Evolutionary conservation across 805 yeast species (phyloP).

Genomic region (Debaryomyces prosopidis): DNA sequence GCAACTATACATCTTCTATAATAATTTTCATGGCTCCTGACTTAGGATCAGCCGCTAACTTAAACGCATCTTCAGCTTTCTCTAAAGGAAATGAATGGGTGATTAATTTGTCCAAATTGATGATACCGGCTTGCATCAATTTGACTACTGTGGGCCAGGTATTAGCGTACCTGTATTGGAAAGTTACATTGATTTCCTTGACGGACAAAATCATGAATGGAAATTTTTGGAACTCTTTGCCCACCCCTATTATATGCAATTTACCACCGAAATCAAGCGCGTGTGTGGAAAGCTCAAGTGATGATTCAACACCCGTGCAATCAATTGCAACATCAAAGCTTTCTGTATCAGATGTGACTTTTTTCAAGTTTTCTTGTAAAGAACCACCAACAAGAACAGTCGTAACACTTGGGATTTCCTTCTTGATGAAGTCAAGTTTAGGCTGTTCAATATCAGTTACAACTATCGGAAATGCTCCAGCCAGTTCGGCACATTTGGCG

Average conservation of each 20-base stretch:
- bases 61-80: constrained; percentile 10
- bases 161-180: constrained; percentile 17
- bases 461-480: neutral
- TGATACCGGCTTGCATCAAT: constrained; percentile 12
- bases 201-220: constrained; percentile 19
- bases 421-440: neutral
- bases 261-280: constrained; percentile 14
- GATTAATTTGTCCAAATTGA: constrained; percentile 8
- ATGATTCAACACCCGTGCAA: constrained; percentile 18
- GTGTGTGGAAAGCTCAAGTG: constrained; percentile 16
- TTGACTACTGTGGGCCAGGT: constrained; percentile 21
- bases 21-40: constrained; percentile 10
- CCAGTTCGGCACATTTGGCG: neutral
- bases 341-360: too few relatives aligned
- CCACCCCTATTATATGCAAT: constrained; percentile 21
- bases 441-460: neutral
- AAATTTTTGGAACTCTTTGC: constrained; percentile 15
- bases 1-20: constrained; percentile 4
- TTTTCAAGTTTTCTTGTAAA: neutral
- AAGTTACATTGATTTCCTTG: constrained; percentile 18
- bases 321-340: neutral
- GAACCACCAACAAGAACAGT: neutral
- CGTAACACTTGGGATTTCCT: neutral
- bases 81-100: constrained; percentile 7
- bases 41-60: constrained; percentile 5